Evolutionary conservation across 306 rosid genomes (phyloP), one percentile per base, ranked within the genome.

Genomic region (Rubus idaeus): DNA sequence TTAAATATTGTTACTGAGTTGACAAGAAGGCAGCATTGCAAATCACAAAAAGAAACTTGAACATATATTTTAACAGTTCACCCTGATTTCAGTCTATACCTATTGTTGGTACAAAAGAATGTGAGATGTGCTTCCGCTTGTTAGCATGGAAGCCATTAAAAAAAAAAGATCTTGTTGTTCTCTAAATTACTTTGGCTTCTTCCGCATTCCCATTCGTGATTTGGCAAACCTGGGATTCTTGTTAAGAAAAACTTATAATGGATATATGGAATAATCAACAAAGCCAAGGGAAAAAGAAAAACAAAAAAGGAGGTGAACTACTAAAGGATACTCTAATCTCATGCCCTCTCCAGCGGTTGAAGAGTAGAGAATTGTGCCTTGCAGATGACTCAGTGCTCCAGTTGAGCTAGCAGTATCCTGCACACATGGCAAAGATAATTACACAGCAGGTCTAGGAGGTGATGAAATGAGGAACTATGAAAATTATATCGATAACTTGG

Each of bases 151-250:
- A 62, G 14, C 44, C 68, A 16, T 30, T 0, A 30, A 65, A 17
- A 14, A 9, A 70, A 70, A 8, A 4, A 9, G 6, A 45, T 71
- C 71, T 61, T 2, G 45, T 45, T 17, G 37, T 56, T 44, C 39
- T 21, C 64, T 10, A 53, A 35, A 9, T 88, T 80, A 95, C 84
- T 89, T 86, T 3, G 83, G 79, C 87, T 89, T 90, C 96, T 84
- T 92, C 26, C 98, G 90, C 97, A 87, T 87, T 37, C 99, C 98
- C 99, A 92, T 92, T 78, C 97, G 87, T 20, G 99, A 95, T 86
- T 88, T 92, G 53, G 99, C 97, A 70, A 63, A 95, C 81, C 98
- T 92, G 82, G 56, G 63, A 71, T 78, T 81, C 77, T 72, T 35
- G 78, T 95, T 90, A 89, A 90, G 91, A n/a, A 86, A 87, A 72